phyloP scores from a whole-genome alignment of 441 rosid species.

The Gossypium lobatum region DNA sequence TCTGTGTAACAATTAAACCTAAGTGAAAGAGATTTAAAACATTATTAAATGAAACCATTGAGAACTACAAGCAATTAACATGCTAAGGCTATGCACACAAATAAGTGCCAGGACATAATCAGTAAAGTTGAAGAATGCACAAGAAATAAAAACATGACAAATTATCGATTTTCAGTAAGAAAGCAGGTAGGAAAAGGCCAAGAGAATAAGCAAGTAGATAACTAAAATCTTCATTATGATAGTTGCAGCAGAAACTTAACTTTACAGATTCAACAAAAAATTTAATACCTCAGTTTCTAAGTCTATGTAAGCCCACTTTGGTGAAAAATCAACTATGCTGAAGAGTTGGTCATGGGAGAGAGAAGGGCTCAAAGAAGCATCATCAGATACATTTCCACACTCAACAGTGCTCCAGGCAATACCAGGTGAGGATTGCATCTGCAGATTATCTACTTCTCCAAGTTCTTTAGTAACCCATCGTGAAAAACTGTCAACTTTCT shows the following conservation, averaged over 20 bases:
- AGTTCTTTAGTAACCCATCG: constrained; percentile 83
- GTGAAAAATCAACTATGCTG: constrained; percentile 76
- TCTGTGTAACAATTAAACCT: not conserved
- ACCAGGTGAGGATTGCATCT: constrained; percentile 60
- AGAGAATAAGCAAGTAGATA: not conserved
- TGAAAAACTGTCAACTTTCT: constrained; percentile 90
- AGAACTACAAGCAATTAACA: not conserved
- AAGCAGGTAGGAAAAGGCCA: not conserved
- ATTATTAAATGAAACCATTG: not conserved
- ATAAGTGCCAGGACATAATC: not conserved
- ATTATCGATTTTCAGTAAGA: not conserved
- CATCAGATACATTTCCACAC: constrained; percentile 56
- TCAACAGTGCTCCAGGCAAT: constrained; percentile 69
- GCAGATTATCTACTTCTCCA: constrained; percentile 73
- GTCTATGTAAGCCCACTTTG: constrained; percentile 64
- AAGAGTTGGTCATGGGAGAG: constrained; percentile 86
- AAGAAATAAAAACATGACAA: constrained; percentile 1
- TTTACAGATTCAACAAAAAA: not conserved
- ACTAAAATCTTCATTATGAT: not conserved
- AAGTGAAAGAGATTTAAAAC: not conserved
- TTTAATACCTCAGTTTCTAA: constrained; percentile 68
- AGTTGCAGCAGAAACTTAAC: not conserved
- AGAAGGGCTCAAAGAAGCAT: constrained; percentile 63
- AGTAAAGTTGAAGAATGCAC: not conserved
- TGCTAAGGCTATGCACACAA: not conserved